phyloP scores from a whole-genome alignment of 441 rosid species.

The Populus tomentosa region DNA sequence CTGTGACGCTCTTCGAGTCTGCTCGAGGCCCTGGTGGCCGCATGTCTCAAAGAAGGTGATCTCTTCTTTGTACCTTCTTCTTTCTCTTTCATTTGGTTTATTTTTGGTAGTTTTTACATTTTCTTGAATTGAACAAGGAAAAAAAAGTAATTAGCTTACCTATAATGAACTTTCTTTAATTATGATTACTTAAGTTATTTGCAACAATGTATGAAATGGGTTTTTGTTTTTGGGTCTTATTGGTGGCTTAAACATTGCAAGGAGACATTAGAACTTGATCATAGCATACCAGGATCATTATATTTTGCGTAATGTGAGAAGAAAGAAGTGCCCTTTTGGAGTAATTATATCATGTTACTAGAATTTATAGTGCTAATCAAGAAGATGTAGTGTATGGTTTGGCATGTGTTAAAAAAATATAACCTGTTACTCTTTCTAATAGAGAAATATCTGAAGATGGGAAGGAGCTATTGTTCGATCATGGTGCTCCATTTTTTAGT shows the following conservation, averaged over 20 bases:
- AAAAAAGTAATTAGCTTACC: background rate
- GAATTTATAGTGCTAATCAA: background rate
- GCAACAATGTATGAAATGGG: background rate
- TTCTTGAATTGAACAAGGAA: background rate
- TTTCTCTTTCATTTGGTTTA: background rate
- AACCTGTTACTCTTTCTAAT: background rate
- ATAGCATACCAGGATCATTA: background rate
- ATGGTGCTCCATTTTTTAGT: conserved; percentile 76
- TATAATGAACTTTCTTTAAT: background rate
- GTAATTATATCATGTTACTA: background rate
- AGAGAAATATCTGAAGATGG: conserved; percentile 69
- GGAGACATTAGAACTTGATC: background rate
- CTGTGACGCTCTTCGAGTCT: conserved; percentile 72
- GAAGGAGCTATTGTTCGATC: conserved; percentile 65
- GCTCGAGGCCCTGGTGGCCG: conserved; percentile 89
- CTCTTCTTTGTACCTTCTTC: background rate
- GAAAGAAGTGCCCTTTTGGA: background rate
- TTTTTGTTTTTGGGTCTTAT: background rate
- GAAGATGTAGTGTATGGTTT: background rate
- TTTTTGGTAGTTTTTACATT: background rate
- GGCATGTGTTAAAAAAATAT: background rate
- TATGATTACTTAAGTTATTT: background rate
- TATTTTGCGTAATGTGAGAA: background rate
- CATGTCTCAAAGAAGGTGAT: conserved; percentile 77
- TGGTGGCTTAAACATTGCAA: background rate